phyloP scores from a whole-genome alignment of 129 eudicot species.

The Heracleum sosnowskyi region DNA sequence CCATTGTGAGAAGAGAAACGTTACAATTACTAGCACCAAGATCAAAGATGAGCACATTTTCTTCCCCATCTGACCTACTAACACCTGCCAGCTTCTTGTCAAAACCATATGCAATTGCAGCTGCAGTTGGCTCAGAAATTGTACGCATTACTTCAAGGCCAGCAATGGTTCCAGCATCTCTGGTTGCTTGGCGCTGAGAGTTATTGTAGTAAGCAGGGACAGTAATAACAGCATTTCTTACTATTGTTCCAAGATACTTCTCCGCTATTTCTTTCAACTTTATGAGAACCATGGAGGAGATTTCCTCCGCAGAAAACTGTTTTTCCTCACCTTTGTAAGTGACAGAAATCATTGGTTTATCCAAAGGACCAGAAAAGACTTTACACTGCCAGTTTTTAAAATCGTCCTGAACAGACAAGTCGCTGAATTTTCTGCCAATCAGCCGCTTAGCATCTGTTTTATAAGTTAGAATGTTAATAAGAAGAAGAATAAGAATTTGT shows the following conservation, averaged over 20 bases:
- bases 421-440: conserved; percentile 36
- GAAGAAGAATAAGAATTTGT: not conserved
- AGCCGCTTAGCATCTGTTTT: conserved; percentile 22
- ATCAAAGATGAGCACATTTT: conserved; percentile 42
- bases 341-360: conserved; percentile 44
- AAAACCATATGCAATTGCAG: conserved; percentile 52
- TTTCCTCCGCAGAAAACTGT: not conserved
- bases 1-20: conserved; percentile 35
- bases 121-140: conserved; percentile 45
- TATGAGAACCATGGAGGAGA: conserved; percentile 2
- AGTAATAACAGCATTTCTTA: conserved; percentile 12
- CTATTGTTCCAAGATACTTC: conserved; percentile 27
- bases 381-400: conserved; percentile 41
- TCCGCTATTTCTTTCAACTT: conserved; percentile 47
- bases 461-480: not conserved
- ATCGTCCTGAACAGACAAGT: conserved; percentile 33
- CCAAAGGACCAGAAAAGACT: conserved; percentile 36
- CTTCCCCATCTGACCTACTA: conserved; percentile 18
- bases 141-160: conserved; percentile 41
- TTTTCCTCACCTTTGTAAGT: conserved; percentile 18
- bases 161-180: conserved; percentile 42
- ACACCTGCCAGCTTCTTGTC: conserved; percentile 29
- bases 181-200: conserved; percentile 23
- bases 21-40: conserved; percentile 40
- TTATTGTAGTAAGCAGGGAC: not conserved